These are phyloP conservation scores for Xylariales sp. DNA, from an alignment of 2,329 filamentous ascomycete genomes.

Conservation along the genomic window DNA sequence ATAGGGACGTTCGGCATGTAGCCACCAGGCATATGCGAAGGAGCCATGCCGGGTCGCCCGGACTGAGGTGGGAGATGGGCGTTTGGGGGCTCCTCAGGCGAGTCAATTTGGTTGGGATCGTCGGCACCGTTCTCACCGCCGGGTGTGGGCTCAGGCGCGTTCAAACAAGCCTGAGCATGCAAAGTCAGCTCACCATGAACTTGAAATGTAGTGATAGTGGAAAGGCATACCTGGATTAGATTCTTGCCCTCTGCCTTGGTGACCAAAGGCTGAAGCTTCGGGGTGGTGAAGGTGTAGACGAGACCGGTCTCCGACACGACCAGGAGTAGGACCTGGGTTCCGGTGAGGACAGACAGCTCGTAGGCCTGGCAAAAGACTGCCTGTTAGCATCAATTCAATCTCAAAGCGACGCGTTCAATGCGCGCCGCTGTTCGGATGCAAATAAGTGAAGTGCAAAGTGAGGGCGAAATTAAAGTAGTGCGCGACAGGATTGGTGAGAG, in stretches of 20 bases:
- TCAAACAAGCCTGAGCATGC: conserved; percentile 74
- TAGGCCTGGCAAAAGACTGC: conserved; percentile 65
- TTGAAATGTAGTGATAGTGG: conserved; percentile 14
- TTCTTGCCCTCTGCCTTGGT: conserved; percentile 99
- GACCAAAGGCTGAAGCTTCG: conserved; percentile 94
- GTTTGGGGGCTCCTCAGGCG: conserved; percentile 81
- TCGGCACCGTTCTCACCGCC: conserved; percentile 80
- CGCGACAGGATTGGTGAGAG: not conserved
- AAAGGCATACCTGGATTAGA: conserved; percentile 74
- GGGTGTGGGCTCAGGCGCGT: conserved; percentile 83
- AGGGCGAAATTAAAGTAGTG: not conserved
- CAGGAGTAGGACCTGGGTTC: conserved; percentile 92
- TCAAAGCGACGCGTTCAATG: conserved; percentile 9
- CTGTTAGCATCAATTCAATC: conserved; percentile 17
- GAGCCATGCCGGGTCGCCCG: conserved; percentile 62
- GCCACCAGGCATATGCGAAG: conserved; percentile 59
- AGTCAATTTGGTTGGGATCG: conserved; percentile 73
- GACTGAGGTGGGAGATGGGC: conserved; percentile 68
- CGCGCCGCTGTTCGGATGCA: not conserved
- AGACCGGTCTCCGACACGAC: conserved; percentile 96
- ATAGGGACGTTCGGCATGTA: conserved; percentile 62
- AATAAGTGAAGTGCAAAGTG: conserved; percentile 10
- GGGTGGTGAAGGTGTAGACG: conserved; percentile 97
- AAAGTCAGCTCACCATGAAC: conserved; percentile 7
- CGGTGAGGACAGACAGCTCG: conserved; percentile 93